Conservation (phyloP, 352 stramenopile genomes). For the Globisporangium iwayamae region DNA sequence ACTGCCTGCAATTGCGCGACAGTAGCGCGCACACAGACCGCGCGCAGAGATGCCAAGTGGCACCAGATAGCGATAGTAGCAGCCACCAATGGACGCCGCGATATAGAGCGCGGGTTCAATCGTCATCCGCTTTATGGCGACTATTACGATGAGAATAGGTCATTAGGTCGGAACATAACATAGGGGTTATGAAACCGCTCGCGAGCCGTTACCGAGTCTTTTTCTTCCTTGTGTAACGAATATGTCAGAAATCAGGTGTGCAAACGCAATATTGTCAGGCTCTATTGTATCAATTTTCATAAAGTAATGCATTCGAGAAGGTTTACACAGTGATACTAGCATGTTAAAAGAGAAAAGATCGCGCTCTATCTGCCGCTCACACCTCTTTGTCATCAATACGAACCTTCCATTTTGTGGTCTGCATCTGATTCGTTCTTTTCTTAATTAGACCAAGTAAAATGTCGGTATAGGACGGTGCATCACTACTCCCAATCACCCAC, state of each 20-base stretch:
- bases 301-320: no score
- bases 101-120: not conserved
- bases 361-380: no score
- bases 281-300: no score
- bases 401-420: no score
- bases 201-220: not conserved
- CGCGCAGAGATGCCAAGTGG: not conserved
- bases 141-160: constrained; percentile 8
- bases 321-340: no score
- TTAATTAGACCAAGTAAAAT: no score
- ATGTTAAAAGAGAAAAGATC: no score
- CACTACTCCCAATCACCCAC: no score
- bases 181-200: not conserved
- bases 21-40: not conserved
- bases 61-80: no score
- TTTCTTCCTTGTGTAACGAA: not conserved
- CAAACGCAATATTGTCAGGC: not conserved
- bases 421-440: no score
- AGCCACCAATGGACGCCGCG: not conserved
- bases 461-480: no score
- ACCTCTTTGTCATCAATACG: no score
- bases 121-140: constrained; percentile 3
- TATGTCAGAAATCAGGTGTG: not conserved
- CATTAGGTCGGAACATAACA: not conserved
- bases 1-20: not conserved